Evolutionary conservation across 306 rosid species (phyloP), one percentile per base, ranked within the genome.

Genomic region (Aeschynomene evenia): DNA sequence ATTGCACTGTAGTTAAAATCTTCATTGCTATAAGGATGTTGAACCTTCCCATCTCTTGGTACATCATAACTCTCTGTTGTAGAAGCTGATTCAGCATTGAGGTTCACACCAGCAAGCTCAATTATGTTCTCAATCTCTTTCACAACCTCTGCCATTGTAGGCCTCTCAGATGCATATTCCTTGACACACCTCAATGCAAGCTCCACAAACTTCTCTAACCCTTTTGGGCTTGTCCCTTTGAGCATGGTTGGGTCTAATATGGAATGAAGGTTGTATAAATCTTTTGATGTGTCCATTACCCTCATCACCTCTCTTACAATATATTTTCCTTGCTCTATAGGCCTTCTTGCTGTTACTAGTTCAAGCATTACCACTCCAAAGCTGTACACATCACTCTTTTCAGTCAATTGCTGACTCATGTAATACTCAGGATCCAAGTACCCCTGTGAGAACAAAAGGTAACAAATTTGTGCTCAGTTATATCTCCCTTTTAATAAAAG

Each of bases 301-400:
- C 61, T 51, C 48, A 43, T 52, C 18, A 89, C 88, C 79, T 85
- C 94, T 73, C 91, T 82, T 72, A 85, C 97, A 34, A 91, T 82
- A 4, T 82, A 82, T 49, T 79, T 82, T 23, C 96, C 96, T 62
- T 45, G 78, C 77, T 87, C 87, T 57, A 89, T 89, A 45, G 97
- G 94, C 72, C 70, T 81, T 65, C 72, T 89, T 20, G 96, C 84
- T 40, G 97, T 89, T 20, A 77, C 76, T 63, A 88, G 66, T 76
- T 91, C 97, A 37, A 91, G 69, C 91, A 87, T 80, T 60, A 91
- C 43, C 61, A 91, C 96, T 40, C 96, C 94, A 53, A 73, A 91
- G 67, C 96, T 85, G 39, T 89, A 87, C 5, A 91, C 96, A 28
- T 91, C 96, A 12, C 94, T 91, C 77, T 91, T 91, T 81, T 91